Base-by-base conservation (phyloP, 805 yeast genomes). In the Saccharomycopsis fodiens region DNA sequence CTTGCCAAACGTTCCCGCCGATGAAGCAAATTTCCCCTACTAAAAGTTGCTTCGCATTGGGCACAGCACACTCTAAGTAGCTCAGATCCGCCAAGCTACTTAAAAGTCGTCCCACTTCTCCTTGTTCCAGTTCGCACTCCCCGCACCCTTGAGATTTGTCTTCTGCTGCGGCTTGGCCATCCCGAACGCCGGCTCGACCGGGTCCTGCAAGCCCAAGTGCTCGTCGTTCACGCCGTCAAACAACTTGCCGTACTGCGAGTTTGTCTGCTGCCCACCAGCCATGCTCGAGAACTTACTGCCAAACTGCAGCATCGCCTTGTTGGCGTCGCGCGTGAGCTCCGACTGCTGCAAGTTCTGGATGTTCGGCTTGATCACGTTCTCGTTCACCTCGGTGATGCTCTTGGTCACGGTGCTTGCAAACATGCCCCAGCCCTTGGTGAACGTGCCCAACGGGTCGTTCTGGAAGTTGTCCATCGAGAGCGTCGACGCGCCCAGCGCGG, bases 241-340 rank as follows among this genome's bases (percentile, higher is more conserved):
- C 41, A 82, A 61, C 52, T 67, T 65, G 27, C 74, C 71, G 54
- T 73, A 77, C 46, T 70, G 66, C 34, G 68, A 67, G 50, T 70
- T 74, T 29, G 94, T 84, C 1, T 96, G 86, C 53, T 12, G 16
- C 15, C 45, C 39, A 19, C 31, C 31, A 15, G 41, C 25, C 17
- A 35, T 39, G 54, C 88, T 94, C 61, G 85, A 95, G 67, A 91
- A 84, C 59, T 80, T 87, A 60, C 85, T 95, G 40, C 97, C 96
- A 67, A 91, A 93, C 68, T 93, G 97, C 48, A 86, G 82, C 75
- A 95, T 85, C n/a, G 97, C 97, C 55, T 87, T 77, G 52, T 75
- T 79, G 3, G 97, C 93, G 58, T 87, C 95, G 45, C 65, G 69
- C 20, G 94, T 78, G 37, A 85, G 63, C 48, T 93, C 97, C 51